Evolutionary conservation across 2,329 filamentous ascomycete species (phyloP).

Genomic region (Aphanocladium album): DNA sequence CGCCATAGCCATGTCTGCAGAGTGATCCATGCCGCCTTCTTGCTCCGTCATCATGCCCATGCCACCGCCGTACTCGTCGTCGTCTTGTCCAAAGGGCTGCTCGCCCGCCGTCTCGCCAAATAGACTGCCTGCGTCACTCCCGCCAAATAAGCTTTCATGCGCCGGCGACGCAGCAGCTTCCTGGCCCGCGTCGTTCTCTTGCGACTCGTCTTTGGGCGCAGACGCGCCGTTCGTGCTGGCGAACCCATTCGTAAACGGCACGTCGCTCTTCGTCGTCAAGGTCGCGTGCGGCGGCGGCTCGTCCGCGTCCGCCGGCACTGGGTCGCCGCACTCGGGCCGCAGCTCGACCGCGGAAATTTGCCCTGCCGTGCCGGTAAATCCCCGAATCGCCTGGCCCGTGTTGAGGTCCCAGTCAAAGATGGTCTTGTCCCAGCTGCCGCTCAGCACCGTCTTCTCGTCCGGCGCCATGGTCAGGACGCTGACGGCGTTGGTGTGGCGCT

Average conservation of each 20-base stretch:
- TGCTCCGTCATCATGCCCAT: constrained; percentile 53
- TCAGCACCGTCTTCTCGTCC: constrained; percentile 82
- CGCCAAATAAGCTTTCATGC: constrained; percentile 76
- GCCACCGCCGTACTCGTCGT: constrained; percentile 75
- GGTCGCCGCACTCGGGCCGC: constrained; percentile 68
- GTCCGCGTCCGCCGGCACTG: constrained; percentile 69
- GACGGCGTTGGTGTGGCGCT: constrained; percentile 84
- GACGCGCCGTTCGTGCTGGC: constrained; percentile 39
- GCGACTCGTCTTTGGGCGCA: constrained; percentile 8
- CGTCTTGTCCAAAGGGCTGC: constrained; percentile 69
- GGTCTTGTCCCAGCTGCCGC: constrained; percentile 94
- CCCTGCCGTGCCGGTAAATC: constrained; percentile 70
- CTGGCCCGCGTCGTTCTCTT: constrained; percentile 26
- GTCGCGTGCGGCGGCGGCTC: constrained; percentile 54
- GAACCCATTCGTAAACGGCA: constrained; percentile 37
- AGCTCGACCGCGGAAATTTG: constrained; percentile 89
- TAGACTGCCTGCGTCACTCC: constrained; percentile 73
- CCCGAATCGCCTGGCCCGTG: constrained; percentile 68
- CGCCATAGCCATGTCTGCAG: constrained; percentile 39
- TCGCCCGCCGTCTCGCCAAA: constrained; percentile 70
- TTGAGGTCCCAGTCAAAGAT: constrained; percentile 95
- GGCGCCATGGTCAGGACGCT: constrained; percentile 77
- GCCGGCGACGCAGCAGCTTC: constrained; percentile 55
- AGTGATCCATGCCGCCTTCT: constrained; percentile 37
- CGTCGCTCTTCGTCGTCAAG: constrained; percentile 69